A percentile compares a stretch with the other conserved stretches of the same genome.
Evolutionary conservation across 225 moss, liverwort and hornwort genomes (phyloP).

Genomic region (Sphagnum tenellum): DNA sequence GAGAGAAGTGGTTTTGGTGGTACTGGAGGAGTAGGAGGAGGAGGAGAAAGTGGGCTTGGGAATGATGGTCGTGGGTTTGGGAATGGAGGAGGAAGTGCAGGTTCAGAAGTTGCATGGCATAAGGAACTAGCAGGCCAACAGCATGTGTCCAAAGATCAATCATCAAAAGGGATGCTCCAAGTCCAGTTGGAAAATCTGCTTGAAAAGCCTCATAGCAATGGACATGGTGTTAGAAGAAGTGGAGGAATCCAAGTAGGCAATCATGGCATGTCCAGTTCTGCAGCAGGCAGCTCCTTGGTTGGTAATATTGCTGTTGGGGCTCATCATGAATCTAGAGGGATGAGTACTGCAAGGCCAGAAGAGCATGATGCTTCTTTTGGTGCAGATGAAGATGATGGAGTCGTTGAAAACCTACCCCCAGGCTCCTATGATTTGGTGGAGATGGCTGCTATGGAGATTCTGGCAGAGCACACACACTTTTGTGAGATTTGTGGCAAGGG

Average conservation of each 20-base stretch:
- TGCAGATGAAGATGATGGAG: conserved; percentile 21
- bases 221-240: conserved; percentile 8
- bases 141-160: conserved; percentile 7
- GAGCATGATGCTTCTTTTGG: conserved; percentile 2
- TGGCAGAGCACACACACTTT: conserved; percentile 95
- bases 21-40: conserved; percentile 2
- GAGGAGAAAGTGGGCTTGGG: conserved; percentile 4
- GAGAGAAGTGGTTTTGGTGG: conserved; percentile 1
- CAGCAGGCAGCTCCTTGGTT: too few relatives aligned
- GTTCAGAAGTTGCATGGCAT: conserved; percentile 25
- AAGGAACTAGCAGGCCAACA: conserved; percentile 17
- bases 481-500: conserved; percentile 96
- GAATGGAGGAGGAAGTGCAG: conserved; percentile 15
- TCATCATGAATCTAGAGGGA: conserved; percentile 10
- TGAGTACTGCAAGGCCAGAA: too few relatives aligned
- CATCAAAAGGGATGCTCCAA: conserved; percentile 12
- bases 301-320: conserved; percentile 5
- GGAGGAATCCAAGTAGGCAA: background rate
- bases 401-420: conserved; percentile 37
- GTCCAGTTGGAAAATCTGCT: conserved; percentile 11
- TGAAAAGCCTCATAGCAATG: conserved; percentile 11
- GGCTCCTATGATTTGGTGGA: conserved; percentile 88
- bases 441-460: conserved; percentile 76
- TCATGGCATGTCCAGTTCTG: too few relatives aligned
- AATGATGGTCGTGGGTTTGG: conserved; percentile 15